These are phyloP conservation scores for Tuber umbilicatum DNA, from an alignment of 495 filamentous ascomycete genomes.

Conservation along the genomic window DNA sequence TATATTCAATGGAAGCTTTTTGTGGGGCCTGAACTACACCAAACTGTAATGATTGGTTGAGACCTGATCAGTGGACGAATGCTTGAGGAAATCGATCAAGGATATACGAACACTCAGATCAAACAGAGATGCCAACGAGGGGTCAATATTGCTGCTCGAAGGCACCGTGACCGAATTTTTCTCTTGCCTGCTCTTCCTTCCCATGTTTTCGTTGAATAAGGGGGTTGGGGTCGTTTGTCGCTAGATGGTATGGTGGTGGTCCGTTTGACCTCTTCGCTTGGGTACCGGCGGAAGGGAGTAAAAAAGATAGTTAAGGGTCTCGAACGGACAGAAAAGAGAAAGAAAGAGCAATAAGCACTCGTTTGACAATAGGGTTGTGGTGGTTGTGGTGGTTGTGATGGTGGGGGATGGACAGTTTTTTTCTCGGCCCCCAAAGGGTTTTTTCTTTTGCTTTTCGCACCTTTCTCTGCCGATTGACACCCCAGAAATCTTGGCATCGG, in stretches of 20 bases:
- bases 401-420: slow-evolving; percentile 13
- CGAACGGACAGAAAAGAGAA: background rate
- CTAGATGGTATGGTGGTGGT: slow-evolving; percentile 4
- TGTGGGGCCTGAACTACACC: slow-evolving; percentile 60
- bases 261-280: background rate
- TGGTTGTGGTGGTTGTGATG: slow-evolving; percentile 3
- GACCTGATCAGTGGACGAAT: slow-evolving; percentile 8
- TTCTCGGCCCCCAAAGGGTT: slow-evolving; percentile 8
- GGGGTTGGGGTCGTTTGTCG: slow-evolving; percentile 19
- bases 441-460: slow-evolving; percentile 12
- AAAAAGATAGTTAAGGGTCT: background rate
- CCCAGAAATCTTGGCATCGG: slow-evolving; percentile 19
- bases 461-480: slow-evolving; percentile 22
- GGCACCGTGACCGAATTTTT: slow-evolving; percentile 31
- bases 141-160: slow-evolving; percentile 58
- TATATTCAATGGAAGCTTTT: slow-evolving; percentile 41
- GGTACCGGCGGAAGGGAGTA: background rate
- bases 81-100: background rate
- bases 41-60: slow-evolving; percentile 48
- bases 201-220: slow-evolving; percentile 13
- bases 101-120: slow-evolving; percentile 61
- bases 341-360: slow-evolving; percentile 5
- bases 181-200: slow-evolving; percentile 23
- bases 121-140: slow-evolving; percentile 71
- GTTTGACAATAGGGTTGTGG: slow-evolving; percentile 38